Percentiles rank a stretch among this genome's conserved stretches.
phyloP scores from a whole-genome alignment of 305 asterid genomes.

The Euphrasia arctica region DNA sequence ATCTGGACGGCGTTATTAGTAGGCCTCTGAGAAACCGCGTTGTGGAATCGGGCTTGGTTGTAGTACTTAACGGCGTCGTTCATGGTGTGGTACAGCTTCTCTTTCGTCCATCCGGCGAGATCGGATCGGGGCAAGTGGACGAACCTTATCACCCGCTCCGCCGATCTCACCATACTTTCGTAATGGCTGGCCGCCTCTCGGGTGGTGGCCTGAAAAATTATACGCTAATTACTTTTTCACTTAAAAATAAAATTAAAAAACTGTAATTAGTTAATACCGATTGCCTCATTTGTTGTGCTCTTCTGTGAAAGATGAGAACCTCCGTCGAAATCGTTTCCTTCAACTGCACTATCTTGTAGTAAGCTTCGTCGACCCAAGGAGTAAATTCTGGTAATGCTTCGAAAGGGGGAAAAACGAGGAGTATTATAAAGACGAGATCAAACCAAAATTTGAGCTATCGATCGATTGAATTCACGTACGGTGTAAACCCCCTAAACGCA shows the following conservation, averaged over 20 bases:
- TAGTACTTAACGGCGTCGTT: conserved; percentile 5
- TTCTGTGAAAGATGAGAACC: conserved; percentile 10
- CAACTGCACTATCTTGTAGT: conserved; percentile 34
- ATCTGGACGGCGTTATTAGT: conserved; percentile 19
- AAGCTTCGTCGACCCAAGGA: conserved; percentile 39
- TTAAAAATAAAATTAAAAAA: too few species aligned
- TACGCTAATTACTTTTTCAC: too few species aligned
- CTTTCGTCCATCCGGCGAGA: conserved; percentile 26
- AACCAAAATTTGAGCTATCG: background rate
- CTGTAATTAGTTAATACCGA: conserved; percentile 26
- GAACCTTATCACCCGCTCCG: conserved; percentile 16
- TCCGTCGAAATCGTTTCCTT: conserved; percentile 28
- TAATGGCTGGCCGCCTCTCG: conserved; percentile 18
- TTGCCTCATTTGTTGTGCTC: conserved; percentile 26
- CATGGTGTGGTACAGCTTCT: conserved; percentile 24
- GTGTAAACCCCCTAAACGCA: conserved; percentile 23
- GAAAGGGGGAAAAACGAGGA: conserved; percentile 7
- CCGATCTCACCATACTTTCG: conserved; percentile 8
- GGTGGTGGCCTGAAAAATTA: conserved; percentile 29
- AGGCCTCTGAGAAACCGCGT: conserved; percentile 17
- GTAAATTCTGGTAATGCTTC: conserved; percentile 29
- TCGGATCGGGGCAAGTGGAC: conserved; percentile 31
- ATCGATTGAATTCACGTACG: conserved; percentile 29
- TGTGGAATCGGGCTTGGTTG: conserved; percentile 1
- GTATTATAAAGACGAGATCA: background rate